Evolutionary conservation across 2,329 filamentous ascomycete genomes (phyloP), one percentile per base, ranked within the genome.

Genomic region (Penicillium sp.): DNA sequence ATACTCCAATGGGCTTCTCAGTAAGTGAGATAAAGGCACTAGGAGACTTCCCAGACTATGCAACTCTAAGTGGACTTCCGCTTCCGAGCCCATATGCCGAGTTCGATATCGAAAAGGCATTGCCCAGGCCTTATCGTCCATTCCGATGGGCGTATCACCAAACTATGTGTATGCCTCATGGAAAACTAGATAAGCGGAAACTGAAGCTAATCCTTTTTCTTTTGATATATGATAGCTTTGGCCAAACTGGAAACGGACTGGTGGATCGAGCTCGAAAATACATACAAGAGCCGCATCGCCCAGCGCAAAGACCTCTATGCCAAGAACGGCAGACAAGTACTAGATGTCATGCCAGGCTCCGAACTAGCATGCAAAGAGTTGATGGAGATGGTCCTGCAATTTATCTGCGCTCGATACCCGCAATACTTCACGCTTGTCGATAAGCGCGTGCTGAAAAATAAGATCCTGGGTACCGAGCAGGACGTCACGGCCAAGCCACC

Each of bases 121-220:
- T 80, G 9, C 83, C 90, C 1, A 79, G 91, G 53, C 90, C 90
- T 0, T 95, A 92, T 68, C 80, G 91, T 38, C 91, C 91, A 0
- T 88, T 95, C 40, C 74, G 91, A 64, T 95, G 91, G 91, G 77
- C 81, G 0, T 96, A 95, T 67, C 89, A 94, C 67, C 91, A 96
- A 68, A 95, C 90, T 0, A 95, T 96, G 91, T 89, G 90, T 93
- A 81, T 63, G 86, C 79, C 5, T 11, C 14, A 19, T 6, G 35
- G 53, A 16, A 53, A 36, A 16, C 42, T 1, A n/a, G 42, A 41
- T 8, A 7, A 55, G 18, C 4, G 43, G 39, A 7, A 19, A 16
- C 7, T 40, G 35, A 34, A 35, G 10, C 36, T 57, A 19, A 46
- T 49, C 7, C 32, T 16, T 2, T 14, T 1, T 30, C 26, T 0